Conservation (phyloP, 352 stramenopile species). For the Aphanomyces invadans region DNA sequence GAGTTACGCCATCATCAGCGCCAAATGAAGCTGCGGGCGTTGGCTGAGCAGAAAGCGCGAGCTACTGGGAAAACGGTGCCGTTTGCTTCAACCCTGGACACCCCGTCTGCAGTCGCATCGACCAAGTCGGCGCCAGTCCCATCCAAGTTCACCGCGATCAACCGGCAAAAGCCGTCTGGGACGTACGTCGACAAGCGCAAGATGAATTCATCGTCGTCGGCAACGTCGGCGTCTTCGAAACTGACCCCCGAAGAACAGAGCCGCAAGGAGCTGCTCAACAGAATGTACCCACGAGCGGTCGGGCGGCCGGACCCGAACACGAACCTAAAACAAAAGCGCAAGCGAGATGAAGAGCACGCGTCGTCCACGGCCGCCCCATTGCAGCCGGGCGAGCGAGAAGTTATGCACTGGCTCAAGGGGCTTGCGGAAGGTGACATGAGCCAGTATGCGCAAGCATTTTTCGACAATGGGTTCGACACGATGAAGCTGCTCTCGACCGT, state of each 20-base stretch:
- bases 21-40: conserved; percentile 29
- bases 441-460: conserved; percentile 71
- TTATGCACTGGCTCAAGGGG: conserved; percentile 63
- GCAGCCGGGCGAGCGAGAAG: conserved; percentile 62
- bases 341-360: conserved; percentile 27
- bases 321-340: conserved; percentile 21
- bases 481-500: conserved; percentile 77
- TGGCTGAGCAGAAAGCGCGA: conserved; percentile 28
- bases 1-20: conserved; percentile 53
- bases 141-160: not conserved
- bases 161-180: conserved; percentile 18
- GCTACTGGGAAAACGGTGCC: conserved; percentile 25
- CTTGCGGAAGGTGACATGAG: conserved; percentile 73
- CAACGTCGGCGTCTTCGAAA: not conserved
- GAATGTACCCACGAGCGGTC: conserved; percentile 74
- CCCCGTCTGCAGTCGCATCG: not conserved
- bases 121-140: not conserved
- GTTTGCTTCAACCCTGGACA: conserved; percentile 4
- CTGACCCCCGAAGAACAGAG: conserved; percentile 24
- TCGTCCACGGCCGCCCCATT: conserved; percentile 39
- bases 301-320: conserved; percentile 28
- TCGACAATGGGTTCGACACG: conserved; percentile 83
- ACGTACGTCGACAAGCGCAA: not conserved
- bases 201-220: not conserved
- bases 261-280: conserved; percentile 64